Evolutionary conservation across 768 basidiomycete species (phyloP).

Genomic region (Termitomyces sp.): DNA sequence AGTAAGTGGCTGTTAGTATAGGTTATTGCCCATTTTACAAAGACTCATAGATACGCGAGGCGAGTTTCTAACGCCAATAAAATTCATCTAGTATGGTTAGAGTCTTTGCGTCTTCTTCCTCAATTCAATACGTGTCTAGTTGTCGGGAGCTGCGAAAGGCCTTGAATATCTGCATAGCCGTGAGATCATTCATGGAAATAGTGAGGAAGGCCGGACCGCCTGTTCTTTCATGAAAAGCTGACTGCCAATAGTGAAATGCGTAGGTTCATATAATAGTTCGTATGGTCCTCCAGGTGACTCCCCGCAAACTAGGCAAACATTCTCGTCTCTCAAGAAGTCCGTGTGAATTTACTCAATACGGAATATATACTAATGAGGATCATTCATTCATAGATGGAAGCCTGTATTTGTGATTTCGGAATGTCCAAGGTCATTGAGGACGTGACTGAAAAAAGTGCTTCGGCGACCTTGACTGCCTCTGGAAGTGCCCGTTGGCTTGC

Average conservation of each 20-base stretch:
- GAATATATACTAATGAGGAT: neutral
- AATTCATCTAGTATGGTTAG: conserved; percentile 32
- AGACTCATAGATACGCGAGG: conserved; percentile 33
- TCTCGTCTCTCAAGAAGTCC: conserved; percentile 44
- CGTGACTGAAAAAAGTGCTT: conserved; percentile 42
- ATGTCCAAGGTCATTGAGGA: conserved; percentile 58
- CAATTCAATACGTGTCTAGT: conserved; percentile 23
- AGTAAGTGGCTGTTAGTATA: conserved; percentile 24
- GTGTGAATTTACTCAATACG: conserved; percentile 1
- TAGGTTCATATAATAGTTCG: conserved; percentile 22
- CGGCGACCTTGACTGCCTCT: conserved; percentile 40
- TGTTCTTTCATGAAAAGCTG: conserved; percentile 1
- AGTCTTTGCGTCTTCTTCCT: neutral
- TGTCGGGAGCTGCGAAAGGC: conserved; percentile 49
- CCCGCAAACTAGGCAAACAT: conserved; percentile 33
- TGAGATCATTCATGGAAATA: conserved; percentile 52
- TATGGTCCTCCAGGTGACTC: neutral
- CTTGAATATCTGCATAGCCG: conserved; percentile 49
- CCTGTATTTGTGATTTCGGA: conserved; percentile 59
- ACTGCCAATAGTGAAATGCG: conserved; percentile 49
- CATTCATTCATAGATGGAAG: conserved; percentile 32
- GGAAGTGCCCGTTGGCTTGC: conserved; percentile 55
- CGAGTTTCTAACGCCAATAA: conserved; percentile 31
- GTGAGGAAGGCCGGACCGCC: conserved; percentile 29
- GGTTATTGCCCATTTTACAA: neutral